A percentile compares a stretch with the other conserved stretches of the same genome.
These are phyloP conservation scores for Neoscytalidium dimidiatum DNA, from an alignment of 2,329 filamentous ascomycete genomes.

Conservation along the genomic window DNA sequence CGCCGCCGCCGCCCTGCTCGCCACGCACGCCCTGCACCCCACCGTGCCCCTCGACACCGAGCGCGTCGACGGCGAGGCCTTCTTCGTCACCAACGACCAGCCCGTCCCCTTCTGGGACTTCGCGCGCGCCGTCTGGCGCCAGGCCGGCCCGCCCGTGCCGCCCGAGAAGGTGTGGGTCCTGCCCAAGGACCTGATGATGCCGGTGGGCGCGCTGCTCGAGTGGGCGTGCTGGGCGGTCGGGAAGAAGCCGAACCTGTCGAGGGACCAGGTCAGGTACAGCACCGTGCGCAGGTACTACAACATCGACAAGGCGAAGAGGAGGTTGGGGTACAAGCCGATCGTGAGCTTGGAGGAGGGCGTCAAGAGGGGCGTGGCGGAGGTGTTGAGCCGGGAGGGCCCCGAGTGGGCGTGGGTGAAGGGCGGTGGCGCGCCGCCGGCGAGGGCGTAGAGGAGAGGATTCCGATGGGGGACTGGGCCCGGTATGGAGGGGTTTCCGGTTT, in stretches of 20 bases:
- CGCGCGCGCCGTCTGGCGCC: slow-evolving; percentile 48
- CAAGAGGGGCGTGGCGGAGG: slow-evolving; percentile 46
- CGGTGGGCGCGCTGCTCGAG: slow-evolving; percentile 47
- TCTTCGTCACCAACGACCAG: slow-evolving; percentile 54
- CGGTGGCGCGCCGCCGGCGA: not conserved
- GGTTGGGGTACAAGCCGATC: slow-evolving; percentile 70
- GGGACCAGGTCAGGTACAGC: slow-evolving; percentile 61
- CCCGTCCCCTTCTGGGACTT: slow-evolving; percentile 56
- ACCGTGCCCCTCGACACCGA: slow-evolving; percentile 45
- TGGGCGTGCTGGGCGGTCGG: slow-evolving; percentile 48
- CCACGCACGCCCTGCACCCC: slow-evolving; percentile 40
- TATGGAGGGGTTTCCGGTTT: too few relatives aligned
- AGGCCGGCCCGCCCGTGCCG: slow-evolving; percentile 41
- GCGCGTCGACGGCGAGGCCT: slow-evolving; percentile 52
- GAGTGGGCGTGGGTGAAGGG: slow-evolving; percentile 20
- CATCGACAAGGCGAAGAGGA: slow-evolving; percentile 71
- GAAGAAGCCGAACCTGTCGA: slow-evolving; percentile 48
- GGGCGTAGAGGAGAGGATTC: not conserved
- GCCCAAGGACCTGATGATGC: slow-evolving; percentile 42
- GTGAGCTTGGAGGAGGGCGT: slow-evolving; percentile 67
- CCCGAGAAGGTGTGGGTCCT: slow-evolving; percentile 46
- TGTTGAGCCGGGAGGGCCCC: slow-evolving; percentile 25
- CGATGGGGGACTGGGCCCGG: not conserved
- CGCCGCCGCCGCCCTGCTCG: slow-evolving; percentile 51
- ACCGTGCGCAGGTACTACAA: slow-evolving; percentile 78